phyloP scores from a whole-genome alignment of 2,329 filamentous ascomycete species.

The Aspergillus hiratsukae region DNA sequence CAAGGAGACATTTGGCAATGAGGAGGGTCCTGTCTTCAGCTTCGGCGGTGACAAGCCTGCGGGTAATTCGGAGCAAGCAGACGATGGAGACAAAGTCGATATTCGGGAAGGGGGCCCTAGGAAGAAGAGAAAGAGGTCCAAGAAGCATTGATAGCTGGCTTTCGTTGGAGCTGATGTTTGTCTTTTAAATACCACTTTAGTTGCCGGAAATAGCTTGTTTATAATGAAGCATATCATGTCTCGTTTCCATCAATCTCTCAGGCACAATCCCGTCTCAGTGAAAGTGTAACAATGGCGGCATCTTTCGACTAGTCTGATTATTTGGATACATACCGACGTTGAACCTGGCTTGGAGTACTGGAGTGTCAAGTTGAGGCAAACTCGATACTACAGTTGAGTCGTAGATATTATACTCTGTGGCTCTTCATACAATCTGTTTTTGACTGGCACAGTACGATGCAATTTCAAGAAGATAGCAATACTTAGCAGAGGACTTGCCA shows the following conservation, averaged over 20 bases:
- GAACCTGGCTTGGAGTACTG: no score
- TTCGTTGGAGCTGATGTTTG: neutral
- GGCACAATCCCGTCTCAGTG: neutral
- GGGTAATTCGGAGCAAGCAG: constrained; percentile 15
- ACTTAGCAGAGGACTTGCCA: neutral
- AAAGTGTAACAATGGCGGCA: neutral
- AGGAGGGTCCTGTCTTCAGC: constrained; percentile 45
- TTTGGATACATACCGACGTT: neutral
- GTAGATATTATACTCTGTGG: neutral
- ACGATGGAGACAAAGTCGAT: constrained; percentile 33
- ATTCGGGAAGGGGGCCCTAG: constrained; percentile 38
- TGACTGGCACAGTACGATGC: neutral
- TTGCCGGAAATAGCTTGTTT: neutral
- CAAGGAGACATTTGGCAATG: constrained; percentile 61
- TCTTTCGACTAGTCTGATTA: neutral
- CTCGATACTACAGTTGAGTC: neutral
- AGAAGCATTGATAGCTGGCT: constrained; percentile 31
- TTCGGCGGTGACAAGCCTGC: constrained; percentile 23
- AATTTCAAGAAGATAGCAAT: no score
- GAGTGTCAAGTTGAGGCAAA: neutral
- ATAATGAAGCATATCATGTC: neutral
- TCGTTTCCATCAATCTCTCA: neutral
- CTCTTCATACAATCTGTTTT: neutral
- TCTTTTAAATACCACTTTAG: neutral
- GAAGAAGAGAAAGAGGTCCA: constrained; percentile 45